Evolutionary conservation across 371 early-diverging fungal species (phyloP).

Genomic region (Dinochytrium kinnereticum): DNA sequence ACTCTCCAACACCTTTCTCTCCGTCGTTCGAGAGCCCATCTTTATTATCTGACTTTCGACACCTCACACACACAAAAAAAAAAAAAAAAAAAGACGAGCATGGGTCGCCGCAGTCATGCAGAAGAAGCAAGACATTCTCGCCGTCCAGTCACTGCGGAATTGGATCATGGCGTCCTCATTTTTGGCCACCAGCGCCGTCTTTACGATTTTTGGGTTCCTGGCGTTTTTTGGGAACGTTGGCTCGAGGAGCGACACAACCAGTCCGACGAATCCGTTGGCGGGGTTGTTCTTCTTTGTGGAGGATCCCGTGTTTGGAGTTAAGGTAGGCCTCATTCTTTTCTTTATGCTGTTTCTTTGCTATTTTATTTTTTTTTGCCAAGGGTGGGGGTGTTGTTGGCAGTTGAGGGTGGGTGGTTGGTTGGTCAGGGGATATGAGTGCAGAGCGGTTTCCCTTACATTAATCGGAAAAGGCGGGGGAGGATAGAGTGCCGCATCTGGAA

Average conservation of each 20-base stretch:
- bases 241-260: slow-evolving; percentile 20
- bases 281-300: slow-evolving; percentile 28
- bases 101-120: slow-evolving; percentile 49
- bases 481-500: not conserved
- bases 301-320: slow-evolving; percentile 26
- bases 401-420: too few relatives aligned
- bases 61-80: not conserved
- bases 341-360: not conserved
- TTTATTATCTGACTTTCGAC: not conserved
- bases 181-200: slow-evolving; percentile 40
- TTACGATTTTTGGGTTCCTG: slow-evolving; percentile 37
- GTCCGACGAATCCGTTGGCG: slow-evolving; percentile 4
- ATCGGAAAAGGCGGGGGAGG: too few relatives aligned
- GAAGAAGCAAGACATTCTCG: slow-evolving; percentile 45
- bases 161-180: slow-evolving; percentile 48
- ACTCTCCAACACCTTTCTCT: not conserved
- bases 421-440: too few relatives aligned
- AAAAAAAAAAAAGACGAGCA: slow-evolving; percentile 6
- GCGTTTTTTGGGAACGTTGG: slow-evolving; percentile 39
- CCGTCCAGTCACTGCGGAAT: slow-evolving; percentile 51
- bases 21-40: not conserved
- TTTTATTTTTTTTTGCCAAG: too few relatives aligned
- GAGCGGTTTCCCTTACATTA: too few relatives aligned
- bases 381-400: too few relatives aligned
- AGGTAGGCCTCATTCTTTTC: slow-evolving; percentile 18